Evolutionary conservation across 208 protist species (phyloP).

Genomic region (Acanthamoeba healyi): DNA sequence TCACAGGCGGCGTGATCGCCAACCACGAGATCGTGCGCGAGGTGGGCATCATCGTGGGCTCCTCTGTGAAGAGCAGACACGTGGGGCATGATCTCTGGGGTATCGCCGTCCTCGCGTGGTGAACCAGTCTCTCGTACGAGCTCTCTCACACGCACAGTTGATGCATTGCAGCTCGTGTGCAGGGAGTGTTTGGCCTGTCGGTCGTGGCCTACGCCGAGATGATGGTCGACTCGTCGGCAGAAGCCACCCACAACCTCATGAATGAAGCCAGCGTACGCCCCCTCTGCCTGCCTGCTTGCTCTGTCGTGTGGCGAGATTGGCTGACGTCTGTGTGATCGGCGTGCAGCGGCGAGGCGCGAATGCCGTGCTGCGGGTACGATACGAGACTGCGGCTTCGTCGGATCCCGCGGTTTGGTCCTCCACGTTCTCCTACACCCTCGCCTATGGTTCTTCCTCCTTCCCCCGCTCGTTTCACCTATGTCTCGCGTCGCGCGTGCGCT

Average conservation of each 20-base stretch:
- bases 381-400: conserved; percentile 4
- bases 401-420: conserved; percentile 40
- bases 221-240: conserved; percentile 8
- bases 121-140: too few species aligned
- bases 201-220: conserved; percentile 35
- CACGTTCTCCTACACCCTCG: conserved; percentile 45
- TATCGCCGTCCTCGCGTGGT: too few species aligned
- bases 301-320: not conserved
- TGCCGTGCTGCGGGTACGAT: conserved; percentile 7
- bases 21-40: conserved; percentile 11
- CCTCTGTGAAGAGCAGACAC: conserved; percentile 7
- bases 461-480: not conserved
- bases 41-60: conserved; percentile 44
- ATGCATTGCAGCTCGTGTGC: conserved; percentile 1
- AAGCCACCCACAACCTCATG: conserved; percentile 37
- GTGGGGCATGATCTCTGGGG: conserved; percentile 8
- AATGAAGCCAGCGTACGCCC: not conserved
- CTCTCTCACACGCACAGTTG: too few species aligned
- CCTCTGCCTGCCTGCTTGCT: not conserved
- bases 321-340: not conserved
- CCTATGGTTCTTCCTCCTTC: not conserved
- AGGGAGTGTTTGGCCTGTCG: not conserved
- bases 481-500: too few species aligned
- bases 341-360: conserved; percentile 4
- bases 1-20: not conserved